phyloP scores from a whole-genome alignment of 306 rosid species.

The Ceratonia siliqua region DNA sequence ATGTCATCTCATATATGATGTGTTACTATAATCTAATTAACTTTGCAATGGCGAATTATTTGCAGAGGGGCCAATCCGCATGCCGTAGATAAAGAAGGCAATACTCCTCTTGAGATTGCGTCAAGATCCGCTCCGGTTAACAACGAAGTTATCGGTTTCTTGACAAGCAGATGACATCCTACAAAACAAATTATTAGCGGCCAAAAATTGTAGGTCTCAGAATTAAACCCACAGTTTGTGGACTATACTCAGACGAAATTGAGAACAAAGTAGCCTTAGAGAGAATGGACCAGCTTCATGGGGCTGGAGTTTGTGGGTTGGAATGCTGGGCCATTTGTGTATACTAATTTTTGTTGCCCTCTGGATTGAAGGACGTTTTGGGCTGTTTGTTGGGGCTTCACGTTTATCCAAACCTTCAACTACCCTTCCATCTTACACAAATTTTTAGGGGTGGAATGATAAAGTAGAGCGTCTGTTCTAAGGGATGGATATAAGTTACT shows the following conservation, averaged over 20 bases:
- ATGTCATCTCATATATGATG: neutral
- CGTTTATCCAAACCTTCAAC: constrained; percentile 18
- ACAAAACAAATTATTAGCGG: neutral
- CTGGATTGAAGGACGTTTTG: constrained; percentile 1
- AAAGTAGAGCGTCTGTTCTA: neutral
- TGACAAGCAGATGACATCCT: constrained; percentile 46
- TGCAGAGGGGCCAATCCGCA: constrained; percentile 69
- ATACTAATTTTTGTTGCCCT: neutral
- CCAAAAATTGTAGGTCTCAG: constrained; percentile 24
- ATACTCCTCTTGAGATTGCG: constrained; percentile 56
- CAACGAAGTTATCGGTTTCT: constrained; percentile 47
- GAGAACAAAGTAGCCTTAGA: constrained; percentile 6
- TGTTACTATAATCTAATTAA: constrained; percentile 10
- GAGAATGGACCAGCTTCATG: constrained; percentile 13
- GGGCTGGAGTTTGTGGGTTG: constrained; percentile 25
- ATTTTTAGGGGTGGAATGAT: constrained; percentile 1
- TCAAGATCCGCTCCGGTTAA: constrained; percentile 40
- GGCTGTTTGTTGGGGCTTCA: constrained; percentile 6
- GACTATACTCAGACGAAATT: neutral
- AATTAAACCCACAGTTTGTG: constrained; percentile 18
- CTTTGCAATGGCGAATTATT: constrained; percentile 9
- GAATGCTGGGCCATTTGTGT: constrained; percentile 31
- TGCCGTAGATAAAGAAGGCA: constrained; percentile 55
- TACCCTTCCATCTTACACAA: neutral
- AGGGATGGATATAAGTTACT: constrained; percentile 12